phyloP scores from a whole-genome alignment of 1,284 basidiomycete genomes.

The Naganishia sp. region DNA sequence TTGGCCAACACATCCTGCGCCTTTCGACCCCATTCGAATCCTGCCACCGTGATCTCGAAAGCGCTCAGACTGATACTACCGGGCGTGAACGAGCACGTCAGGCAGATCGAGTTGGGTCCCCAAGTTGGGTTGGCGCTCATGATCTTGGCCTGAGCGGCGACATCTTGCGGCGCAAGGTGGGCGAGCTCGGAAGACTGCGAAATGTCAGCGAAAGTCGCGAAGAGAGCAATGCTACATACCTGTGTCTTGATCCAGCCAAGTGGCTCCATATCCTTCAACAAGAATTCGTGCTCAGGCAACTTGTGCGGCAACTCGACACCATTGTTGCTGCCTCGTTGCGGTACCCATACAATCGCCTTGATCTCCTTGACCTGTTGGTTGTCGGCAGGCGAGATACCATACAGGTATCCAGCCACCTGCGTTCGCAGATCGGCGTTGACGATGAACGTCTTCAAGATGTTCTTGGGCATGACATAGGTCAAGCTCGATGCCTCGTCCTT shows the following conservation, averaged over 20 bases:
- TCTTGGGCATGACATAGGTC: slow-evolving; percentile 97
- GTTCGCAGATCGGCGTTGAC: slow-evolving; percentile 91
- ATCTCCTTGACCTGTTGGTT: slow-evolving; percentile 99
- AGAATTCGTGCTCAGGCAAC: slow-evolving; percentile 87
- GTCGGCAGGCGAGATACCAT: slow-evolving; percentile 88
- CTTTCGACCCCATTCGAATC: slow-evolving; percentile 99
- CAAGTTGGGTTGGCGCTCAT: slow-evolving; percentile 96
- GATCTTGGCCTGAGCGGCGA: slow-evolving; percentile 92
- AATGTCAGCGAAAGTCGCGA: slow-evolving; percentile 32
- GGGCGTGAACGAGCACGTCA: slow-evolving; percentile 95
- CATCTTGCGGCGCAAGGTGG: slow-evolving; percentile 87
- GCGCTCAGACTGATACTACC: slow-evolving; percentile 94
- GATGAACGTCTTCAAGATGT: slow-evolving; percentile 92
- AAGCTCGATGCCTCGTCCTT: slow-evolving; percentile 92
- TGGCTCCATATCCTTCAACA: slow-evolving; percentile 91
- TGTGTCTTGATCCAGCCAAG: slow-evolving; percentile 99
- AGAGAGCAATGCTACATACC: slow-evolving; percentile 42
- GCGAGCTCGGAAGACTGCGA: slow-evolving; percentile 74
- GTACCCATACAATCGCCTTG: slow-evolving; percentile 93
- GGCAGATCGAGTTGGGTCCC: slow-evolving; percentile 89
- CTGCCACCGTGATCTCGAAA: slow-evolving; percentile 82
- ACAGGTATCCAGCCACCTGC: slow-evolving; percentile 92
- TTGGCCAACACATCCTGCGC: slow-evolving; percentile 82
- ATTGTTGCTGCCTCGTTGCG: slow-evolving; percentile 94
- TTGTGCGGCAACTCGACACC: slow-evolving; percentile 82